Evolutionary conservation across 2,329 filamentous ascomycete species (phyloP).

Genomic region (Penicillium sp.): DNA sequence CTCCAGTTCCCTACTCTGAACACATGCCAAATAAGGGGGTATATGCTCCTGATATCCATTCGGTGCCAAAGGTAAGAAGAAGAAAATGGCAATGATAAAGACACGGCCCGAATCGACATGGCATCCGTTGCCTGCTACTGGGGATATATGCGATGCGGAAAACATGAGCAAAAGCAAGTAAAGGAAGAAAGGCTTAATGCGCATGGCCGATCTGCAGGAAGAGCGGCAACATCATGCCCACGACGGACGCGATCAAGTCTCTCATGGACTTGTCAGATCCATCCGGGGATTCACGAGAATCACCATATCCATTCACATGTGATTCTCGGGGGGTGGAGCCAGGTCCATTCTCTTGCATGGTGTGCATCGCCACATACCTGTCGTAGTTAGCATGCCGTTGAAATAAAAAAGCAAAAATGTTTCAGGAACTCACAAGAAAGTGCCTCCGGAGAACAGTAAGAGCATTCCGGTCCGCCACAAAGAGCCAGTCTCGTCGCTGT

Average conservation of each 20-base stretch:
- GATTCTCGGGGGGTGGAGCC: constrained; percentile 32
- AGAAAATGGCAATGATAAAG: background rate
- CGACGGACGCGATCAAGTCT: constrained; percentile 47
- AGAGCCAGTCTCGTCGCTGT: constrained; percentile 57
- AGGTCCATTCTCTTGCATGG: constrained; percentile 75
- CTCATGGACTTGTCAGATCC: constrained; percentile 44
- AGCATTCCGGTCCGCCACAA: constrained; percentile 91
- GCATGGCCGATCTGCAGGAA: constrained; percentile 51
- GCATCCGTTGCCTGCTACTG: background rate
- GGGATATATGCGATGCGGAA: background rate
- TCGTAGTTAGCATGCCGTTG: constrained; percentile 13
- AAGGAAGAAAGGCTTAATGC: constrained; percentile 31
- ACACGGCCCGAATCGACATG: background rate
- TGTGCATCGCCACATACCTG: constrained; percentile 97
- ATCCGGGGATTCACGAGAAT: constrained; percentile 35
- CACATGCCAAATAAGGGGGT: constrained; percentile 18
- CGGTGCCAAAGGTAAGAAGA: constrained; percentile 5
- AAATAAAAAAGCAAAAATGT: background rate
- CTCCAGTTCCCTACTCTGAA: constrained; percentile 9
- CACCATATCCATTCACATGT: constrained; percentile 44
- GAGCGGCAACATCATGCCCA: constrained; percentile 49
- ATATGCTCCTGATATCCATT: constrained; percentile 19
- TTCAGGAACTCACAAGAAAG: constrained; percentile 72
- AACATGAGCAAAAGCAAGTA: background rate
- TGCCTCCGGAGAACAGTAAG: constrained; percentile 91